Percentiles rank a stretch among this genome's conserved stretches.
These are phyloP conservation scores for Gracilaria gracilis DNA, from an alignment of 23 red algal species.

Conservation along the genomic window DNA sequence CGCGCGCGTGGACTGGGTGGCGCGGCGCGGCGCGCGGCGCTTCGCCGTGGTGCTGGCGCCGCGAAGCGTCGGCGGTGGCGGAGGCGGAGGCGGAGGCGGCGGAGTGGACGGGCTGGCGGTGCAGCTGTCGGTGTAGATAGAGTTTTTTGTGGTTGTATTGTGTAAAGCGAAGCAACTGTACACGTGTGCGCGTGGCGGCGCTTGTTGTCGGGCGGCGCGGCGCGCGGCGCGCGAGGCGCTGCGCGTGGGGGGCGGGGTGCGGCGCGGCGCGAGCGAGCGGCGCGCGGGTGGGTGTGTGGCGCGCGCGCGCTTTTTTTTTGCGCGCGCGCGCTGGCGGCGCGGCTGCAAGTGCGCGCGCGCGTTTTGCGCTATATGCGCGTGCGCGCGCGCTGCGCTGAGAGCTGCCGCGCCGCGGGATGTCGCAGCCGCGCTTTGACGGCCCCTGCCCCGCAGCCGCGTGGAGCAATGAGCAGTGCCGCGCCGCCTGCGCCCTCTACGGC, in stretches of 20 bases:
- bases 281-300: background rate
- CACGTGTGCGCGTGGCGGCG: background rate
- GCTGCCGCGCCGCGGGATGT: background rate
- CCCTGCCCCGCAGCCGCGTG: too few relatives aligned
- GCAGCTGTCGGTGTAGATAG: background rate
- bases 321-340: background rate
- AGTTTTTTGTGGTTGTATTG: too few relatives aligned
- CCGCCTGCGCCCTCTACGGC: background rate
- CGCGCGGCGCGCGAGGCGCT: background rate
- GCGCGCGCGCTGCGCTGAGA: background rate
- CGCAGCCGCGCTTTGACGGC: too few relatives aligned
- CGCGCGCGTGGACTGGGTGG: constrained; percentile 43
- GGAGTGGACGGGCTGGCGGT: background rate
- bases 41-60: constrained; percentile 35
- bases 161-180: too few relatives aligned
- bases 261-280: background rate
- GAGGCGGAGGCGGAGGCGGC: background rate
- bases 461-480: too few relatives aligned
- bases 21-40: background rate
- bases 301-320: too few relatives aligned
- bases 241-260: background rate
- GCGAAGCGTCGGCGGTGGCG: too few relatives aligned
- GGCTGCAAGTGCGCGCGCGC: background rate
- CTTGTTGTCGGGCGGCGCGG: background rate
- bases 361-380: background rate